phyloP scores from a whole-genome alignment of 805 yeast genomes.

The Myxozyma lipomycoides region DNA sequence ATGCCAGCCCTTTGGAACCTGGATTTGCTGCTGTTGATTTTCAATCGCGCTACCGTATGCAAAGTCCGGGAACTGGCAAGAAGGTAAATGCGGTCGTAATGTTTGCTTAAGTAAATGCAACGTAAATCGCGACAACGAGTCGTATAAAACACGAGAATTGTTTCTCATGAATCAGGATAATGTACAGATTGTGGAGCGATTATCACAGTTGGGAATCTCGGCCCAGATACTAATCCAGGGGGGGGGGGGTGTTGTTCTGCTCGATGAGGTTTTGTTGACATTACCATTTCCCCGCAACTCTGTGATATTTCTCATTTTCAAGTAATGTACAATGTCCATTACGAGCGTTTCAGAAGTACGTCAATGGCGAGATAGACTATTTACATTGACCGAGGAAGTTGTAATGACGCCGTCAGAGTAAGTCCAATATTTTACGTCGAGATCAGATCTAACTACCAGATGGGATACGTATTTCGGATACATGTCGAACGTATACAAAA shows the following conservation, averaged over 20 bases:
- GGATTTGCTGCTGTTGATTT: not conserved
- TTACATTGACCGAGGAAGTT: slow-evolving; percentile 12
- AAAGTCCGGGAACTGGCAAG: slow-evolving; percentile 17
- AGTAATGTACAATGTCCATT: too few species aligned
- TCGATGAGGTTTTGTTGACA: too few species aligned
- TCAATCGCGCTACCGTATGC: not conserved
- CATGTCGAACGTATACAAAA: slow-evolving; percentile 22
- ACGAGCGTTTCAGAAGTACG: slow-evolving; percentile 6
- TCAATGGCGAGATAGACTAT: slow-evolving; percentile 17
- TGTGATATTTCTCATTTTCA: too few species aligned
- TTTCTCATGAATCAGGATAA: too few species aligned
- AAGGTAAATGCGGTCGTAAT: slow-evolving; percentile 20
- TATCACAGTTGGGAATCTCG: too few species aligned
- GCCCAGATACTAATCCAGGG: too few species aligned
- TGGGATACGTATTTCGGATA: slow-evolving; percentile 13
- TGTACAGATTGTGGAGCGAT: too few species aligned
- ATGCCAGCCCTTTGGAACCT: slow-evolving; percentile 23
- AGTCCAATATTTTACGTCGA: not conserved
- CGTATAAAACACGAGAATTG: slow-evolving; percentile 4
- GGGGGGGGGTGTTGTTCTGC: too few species aligned
- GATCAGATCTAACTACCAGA: not conserved
- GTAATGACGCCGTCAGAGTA: slow-evolving; percentile 16
- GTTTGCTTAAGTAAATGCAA: slow-evolving; percentile 16
- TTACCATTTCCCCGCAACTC: too few species aligned
- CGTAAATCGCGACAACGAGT: slow-evolving; percentile 12